These are phyloP conservation scores for Populus trichocarpa DNA, from an alignment of 441 rosid species.

Conservation along the genomic window DNA sequence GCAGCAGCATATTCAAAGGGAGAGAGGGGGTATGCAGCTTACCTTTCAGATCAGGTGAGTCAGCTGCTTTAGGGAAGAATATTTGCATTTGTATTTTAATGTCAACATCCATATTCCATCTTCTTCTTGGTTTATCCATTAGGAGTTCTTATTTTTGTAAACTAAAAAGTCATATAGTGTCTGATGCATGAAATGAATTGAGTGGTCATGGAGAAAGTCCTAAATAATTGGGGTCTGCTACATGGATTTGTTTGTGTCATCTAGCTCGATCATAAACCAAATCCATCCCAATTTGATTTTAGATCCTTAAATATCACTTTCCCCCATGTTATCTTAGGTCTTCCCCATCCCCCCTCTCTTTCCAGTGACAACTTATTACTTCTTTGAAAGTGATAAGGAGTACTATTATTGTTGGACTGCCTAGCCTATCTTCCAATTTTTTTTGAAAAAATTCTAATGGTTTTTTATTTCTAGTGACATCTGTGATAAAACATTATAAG, in stretches of 20 bases:
- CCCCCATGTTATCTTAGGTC: neutral
- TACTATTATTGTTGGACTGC: neutral
- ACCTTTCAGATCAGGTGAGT: slow-evolving; percentile 79
- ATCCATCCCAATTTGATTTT: neutral
- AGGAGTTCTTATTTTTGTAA: neutral
- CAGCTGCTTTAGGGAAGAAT: slow-evolving; percentile 6
- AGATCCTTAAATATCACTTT: neutral
- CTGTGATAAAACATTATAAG: neutral
- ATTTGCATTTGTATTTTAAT: neutral
- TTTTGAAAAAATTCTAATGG: no score
- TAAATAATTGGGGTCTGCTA: neutral
- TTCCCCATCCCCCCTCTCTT: neutral
- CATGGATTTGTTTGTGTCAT: neutral
- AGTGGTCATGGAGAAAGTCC: neutral
- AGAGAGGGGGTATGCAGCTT: slow-evolving; percentile 52
- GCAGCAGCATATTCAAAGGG: slow-evolving; percentile 74
- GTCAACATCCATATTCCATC: neutral
- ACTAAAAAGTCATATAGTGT: neutral
- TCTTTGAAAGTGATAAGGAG: neutral
- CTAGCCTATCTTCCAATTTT: neutral
- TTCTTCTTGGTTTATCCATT: neutral
- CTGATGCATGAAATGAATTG: neutral
- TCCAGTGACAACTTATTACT: neutral
- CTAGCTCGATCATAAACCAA: neutral
- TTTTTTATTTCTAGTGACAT: neutral